Percentiles rank a stretch among this genome's conserved stretches.
Evolutionary conservation across 345 rosid genomes (phyloP).

Genomic region (Corymbia maculata): DNA sequence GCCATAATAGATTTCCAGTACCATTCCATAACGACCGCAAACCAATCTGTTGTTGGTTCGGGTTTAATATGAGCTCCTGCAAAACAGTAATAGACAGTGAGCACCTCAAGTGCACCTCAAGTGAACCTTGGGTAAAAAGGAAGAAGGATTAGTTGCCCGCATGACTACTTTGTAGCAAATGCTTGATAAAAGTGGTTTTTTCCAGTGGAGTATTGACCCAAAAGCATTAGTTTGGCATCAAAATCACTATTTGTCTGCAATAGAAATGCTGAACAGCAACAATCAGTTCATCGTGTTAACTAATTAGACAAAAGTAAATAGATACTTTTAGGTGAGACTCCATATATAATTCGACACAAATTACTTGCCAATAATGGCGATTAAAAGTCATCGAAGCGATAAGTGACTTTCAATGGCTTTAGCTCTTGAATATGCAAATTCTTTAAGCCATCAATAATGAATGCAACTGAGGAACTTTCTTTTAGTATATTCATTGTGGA

Average conservation of each 20-base stretch:
- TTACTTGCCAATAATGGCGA: conserved; percentile 69
- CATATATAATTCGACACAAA: background rate
- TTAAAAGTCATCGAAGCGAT: conserved; percentile 79
- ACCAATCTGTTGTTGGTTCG: conserved; percentile 90
- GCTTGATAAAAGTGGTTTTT: conserved; percentile 87
- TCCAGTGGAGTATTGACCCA: conserved; percentile 91
- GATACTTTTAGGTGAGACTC: background rate
- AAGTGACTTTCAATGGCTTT: conserved; percentile 71
- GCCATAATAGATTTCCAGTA: background rate
- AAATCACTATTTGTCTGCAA: conserved; percentile 77
- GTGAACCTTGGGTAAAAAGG: background rate
- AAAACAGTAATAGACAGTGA: background rate
- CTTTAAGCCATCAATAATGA: conserved; percentile 83
- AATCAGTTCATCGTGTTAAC: background rate
- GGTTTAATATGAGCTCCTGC: conserved; percentile 94
- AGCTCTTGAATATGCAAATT: conserved; percentile 67
- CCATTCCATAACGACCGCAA: conserved; percentile 79
- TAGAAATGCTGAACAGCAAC: background rate
- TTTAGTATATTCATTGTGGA: background rate
- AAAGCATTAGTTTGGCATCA: conserved; percentile 89
- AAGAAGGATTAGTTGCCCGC: conserved; percentile 43
- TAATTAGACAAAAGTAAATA: background rate
- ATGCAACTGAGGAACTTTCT: conserved; percentile 55
- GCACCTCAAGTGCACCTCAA: background rate
- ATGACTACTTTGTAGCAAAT: conserved; percentile 63